These are phyloP conservation scores for Saccharomycopsis capsularis DNA, from an alignment of 805 yeast genomes.

Conservation along the genomic window DNA sequence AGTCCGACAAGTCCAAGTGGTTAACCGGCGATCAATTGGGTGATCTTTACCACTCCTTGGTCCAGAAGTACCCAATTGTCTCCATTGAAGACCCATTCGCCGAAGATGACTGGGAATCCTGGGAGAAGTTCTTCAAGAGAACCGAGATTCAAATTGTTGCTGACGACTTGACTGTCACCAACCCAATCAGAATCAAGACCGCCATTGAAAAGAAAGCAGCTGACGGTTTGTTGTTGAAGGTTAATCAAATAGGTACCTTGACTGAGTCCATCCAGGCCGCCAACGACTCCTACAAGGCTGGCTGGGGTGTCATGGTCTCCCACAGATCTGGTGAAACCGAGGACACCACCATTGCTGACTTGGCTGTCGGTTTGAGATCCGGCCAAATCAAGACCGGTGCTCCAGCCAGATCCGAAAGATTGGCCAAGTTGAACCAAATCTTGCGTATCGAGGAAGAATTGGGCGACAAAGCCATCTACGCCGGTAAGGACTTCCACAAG, in stretches of 20 bases:
- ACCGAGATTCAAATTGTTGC: constrained; percentile 86
- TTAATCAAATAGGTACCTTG: constrained; percentile 97
- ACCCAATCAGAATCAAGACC: constrained; percentile 87
- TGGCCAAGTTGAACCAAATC: constrained; percentile 97
- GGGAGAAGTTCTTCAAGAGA: constrained; percentile 79
- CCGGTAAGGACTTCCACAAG: constrained; percentile 84
- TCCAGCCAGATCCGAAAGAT: constrained; percentile 99
- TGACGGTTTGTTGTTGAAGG: constrained; percentile 91
- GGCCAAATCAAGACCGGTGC: constrained; percentile 99
- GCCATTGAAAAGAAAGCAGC: constrained; percentile 97
- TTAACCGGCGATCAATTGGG: constrained; percentile 84
- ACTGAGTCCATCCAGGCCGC: constrained; percentile 97
- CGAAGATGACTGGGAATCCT: constrained; percentile 99
- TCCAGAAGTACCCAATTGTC: constrained; percentile 92
- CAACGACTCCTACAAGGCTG: constrained; percentile 86
- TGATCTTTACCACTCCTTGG: constrained; percentile 69
- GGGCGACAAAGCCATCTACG: constrained; percentile 95
- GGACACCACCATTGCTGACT: constrained; percentile 97
- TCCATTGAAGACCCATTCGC: constrained; percentile 99
- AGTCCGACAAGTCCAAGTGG: constrained; percentile 87
- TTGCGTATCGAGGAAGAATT: constrained; percentile 98
- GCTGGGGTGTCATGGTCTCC: constrained; percentile 99
- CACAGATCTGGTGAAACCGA: constrained; percentile 99
- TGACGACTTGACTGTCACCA: constrained; percentile 98
- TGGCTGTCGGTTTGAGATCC: constrained; percentile 94